These are phyloP conservation scores for Aplosporella prunicola DNA, from an alignment of 2,329 filamentous ascomycete genomes.

Conservation along the genomic window DNA sequence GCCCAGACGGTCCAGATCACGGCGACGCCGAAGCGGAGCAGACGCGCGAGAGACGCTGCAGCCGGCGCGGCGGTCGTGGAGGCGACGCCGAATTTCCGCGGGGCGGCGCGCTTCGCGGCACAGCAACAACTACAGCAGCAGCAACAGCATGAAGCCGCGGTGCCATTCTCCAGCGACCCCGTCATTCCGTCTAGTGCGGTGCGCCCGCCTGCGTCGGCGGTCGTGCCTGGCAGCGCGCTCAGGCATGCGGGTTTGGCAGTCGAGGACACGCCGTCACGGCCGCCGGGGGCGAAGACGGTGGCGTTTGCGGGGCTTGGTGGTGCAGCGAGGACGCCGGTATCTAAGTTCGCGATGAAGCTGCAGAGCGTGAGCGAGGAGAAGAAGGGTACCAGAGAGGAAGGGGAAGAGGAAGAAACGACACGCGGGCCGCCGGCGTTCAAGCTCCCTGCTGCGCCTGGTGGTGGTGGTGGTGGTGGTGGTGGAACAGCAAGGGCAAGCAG, in stretches of 20 bases:
- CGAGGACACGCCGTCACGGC: constrained; percentile 35
- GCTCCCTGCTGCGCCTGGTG: constrained; percentile 15
- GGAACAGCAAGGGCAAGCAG: too few relatives aligned
- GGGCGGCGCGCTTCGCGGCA: not conserved
- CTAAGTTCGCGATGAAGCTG: too few relatives aligned
- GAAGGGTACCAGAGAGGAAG: too few relatives aligned
- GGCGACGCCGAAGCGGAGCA: constrained; percentile 33
- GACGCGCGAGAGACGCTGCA: constrained; percentile 24
- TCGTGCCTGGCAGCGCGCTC: constrained; percentile 21
- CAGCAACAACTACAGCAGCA: constrained; percentile 18
- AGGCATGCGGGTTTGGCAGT: constrained; percentile 22
- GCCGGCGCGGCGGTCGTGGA: constrained; percentile 13
- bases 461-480: constrained; percentile 14
- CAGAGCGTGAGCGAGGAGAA: too few relatives aligned
- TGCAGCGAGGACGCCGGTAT: not conserved
- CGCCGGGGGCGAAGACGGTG: constrained; percentile 21
- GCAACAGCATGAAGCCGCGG: constrained; percentile 19
- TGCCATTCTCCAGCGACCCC: constrained; percentile 21
- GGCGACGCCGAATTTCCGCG: not conserved
- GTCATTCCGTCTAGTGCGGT: constrained; percentile 33
- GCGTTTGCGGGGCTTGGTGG: constrained; percentile 10
- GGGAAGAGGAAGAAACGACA: too few relatives aligned
- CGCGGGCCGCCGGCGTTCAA: not conserved
- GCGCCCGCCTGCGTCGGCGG: constrained; percentile 18
- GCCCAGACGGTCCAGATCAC: constrained; percentile 30